Percentiles rank a stretch among this genome's conserved stretches.
These are phyloP conservation scores for Zygnema circumcarinatum DNA, from an alignment of 139 green algal species.

Conservation along the genomic window DNA sequence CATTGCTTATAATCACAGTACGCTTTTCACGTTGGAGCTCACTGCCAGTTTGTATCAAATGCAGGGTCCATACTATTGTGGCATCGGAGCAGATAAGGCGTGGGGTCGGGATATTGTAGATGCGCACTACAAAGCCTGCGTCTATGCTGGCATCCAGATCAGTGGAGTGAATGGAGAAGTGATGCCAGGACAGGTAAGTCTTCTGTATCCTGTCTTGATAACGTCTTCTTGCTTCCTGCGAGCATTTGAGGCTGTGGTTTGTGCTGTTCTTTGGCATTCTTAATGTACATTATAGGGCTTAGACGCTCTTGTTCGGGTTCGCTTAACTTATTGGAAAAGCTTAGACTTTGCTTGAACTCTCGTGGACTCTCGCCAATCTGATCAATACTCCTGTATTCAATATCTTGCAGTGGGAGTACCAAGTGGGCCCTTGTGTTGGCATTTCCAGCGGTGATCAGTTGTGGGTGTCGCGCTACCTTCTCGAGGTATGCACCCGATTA, in stretches of 20 bases:
- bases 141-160: constrained; percentile 92
- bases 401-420: constrained; percentile 94
- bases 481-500: constrained; percentile 66
- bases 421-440: constrained; percentile 89
- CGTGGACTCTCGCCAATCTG: too few relatives aligned
- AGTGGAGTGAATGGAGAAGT: constrained; percentile 96
- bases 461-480: constrained; percentile 95
- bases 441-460: constrained; percentile 91
- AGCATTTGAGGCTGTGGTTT: too few relatives aligned
- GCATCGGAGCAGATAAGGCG: constrained; percentile 77
- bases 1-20: too few relatives aligned
- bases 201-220: too few relatives aligned
- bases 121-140: constrained; percentile 94
- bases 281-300: neutral
- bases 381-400: too few relatives aligned
- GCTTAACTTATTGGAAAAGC: too few relatives aligned
- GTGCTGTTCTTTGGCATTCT: too few relatives aligned
- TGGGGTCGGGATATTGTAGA: constrained; percentile 94
- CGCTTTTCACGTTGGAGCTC: too few relatives aligned
- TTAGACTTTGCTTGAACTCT: too few relatives aligned
- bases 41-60: too few relatives aligned
- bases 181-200: constrained; percentile 84
- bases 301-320: too few relatives aligned
- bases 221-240: too few relatives aligned
- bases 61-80: constrained; percentile 98